Conservation (phyloP, 345 rosid genomes). For the Brassica napus region DNA sequence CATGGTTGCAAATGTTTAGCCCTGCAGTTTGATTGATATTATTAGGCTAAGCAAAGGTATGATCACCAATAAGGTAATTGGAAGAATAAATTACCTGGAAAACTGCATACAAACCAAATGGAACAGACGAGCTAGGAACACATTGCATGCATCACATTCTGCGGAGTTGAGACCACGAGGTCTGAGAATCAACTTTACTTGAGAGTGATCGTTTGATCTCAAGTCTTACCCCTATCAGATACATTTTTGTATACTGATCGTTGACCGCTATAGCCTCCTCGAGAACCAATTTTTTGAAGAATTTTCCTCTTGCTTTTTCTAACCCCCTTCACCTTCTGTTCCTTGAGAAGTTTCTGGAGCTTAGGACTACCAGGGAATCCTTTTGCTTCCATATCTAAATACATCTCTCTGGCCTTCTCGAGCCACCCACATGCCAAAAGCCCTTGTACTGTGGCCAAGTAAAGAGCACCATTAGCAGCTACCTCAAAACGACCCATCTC, state of each 20-base stretch:
- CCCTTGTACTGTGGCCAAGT: conserved; percentile 56
- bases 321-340: conserved; percentile 29
- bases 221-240: conserved; percentile 11
- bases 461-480: conserved; percentile 47
- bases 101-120: conserved; percentile 3
- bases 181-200: conserved; percentile 13
- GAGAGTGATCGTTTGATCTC: conserved; percentile 8
- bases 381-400: conserved; percentile 64
- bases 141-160: conserved; percentile 13
- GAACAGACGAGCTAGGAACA: not conserved
- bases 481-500: conserved; percentile 68
- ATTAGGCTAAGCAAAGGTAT: not conserved
- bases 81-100: too few species aligned
- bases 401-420: conserved; percentile 56
- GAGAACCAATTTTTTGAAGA: conserved; percentile 20
- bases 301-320: conserved; percentile 29
- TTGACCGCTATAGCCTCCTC: conserved; percentile 17
- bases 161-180: conserved; percentile 10
- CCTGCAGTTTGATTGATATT: conserved; percentile 11
- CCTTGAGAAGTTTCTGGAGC: conserved; percentile 59
- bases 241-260: not conserved
- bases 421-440: conserved; percentile 58
- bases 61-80: too few species aligned
- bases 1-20: conserved; percentile 5
- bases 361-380: conserved; percentile 77